Base-by-base conservation (phyloP, 352 stramenopile species). In the Pythium utonaiense region DNA sequence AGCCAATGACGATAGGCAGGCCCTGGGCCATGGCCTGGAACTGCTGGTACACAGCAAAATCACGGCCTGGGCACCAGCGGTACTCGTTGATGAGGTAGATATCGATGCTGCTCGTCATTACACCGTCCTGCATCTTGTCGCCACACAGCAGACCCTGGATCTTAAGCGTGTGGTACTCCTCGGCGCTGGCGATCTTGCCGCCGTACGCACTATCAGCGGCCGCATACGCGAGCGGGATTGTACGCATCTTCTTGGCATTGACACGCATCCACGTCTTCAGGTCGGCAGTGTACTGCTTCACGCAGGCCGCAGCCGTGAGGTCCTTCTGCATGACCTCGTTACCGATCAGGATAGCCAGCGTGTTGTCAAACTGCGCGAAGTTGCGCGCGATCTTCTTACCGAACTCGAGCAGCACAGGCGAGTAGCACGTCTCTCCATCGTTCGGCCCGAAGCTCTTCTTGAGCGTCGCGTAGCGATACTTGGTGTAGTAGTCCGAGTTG, bases 51-150 rank as follows among this genome's bases (percentile, higher is more conserved):
- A 85, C 76, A 0, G 68, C 71, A 41, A 91, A 95, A n/a, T 80
- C 84, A 47, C 75, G 86, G 28, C 74, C 77, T 3, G 80, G 73
- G 54, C 86, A 95, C 83, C 83, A 95, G 60, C 86, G 86, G 68
- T 95, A 95, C 66, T 93, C 84, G 67, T 95, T 95, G 63, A 95
- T 91, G 36, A 95, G 61, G 66, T 93, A 94, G 21, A 95, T 93
- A 64, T 95, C 86, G 40, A 95, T 93, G 61, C 80, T 92, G 51
- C 84, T 70, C 45, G 72, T 44, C 80, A 89, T 94, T 60, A 86
- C 70, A 30, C 86, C 86, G 53, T 95, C 73, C 31, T 77, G 75
- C 82, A 94, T 93, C 69, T 83, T 88, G 73, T 95, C 86, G 44
- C 84, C 86, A 38, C 86, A 95, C 9, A 95, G 71, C 25, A 95